Evolutionary conservation across 768 basidiomycete species (phyloP).

Genomic region (Naganishia randhawae): DNA sequence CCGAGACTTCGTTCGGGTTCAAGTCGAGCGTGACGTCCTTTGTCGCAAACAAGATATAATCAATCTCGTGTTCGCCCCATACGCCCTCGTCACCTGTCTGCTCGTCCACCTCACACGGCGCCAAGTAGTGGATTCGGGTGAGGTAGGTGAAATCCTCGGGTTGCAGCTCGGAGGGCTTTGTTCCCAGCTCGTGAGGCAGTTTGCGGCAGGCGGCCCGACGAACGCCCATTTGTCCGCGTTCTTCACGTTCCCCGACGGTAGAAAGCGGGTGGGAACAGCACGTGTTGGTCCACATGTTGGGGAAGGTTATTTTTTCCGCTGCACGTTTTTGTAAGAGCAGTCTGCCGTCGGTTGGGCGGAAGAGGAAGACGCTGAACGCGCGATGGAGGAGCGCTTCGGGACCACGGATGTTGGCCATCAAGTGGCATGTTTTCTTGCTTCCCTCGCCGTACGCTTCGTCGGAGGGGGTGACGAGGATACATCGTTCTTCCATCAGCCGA

Average conservation of each 20-base stretch:
- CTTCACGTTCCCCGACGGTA: slow-evolving; percentile 69
- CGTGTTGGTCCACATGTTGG: slow-evolving; percentile 99
- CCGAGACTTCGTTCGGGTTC: slow-evolving; percentile 87
- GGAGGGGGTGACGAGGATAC: slow-evolving; percentile 47
- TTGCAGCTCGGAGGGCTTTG: slow-evolving; percentile 71
- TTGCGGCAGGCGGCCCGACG: slow-evolving; percentile 88
- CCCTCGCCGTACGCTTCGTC: slow-evolving; percentile 53
- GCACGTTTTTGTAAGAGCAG: slow-evolving; percentile 91
- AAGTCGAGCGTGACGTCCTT: slow-evolving; percentile 75
- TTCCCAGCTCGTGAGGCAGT: slow-evolving; percentile 93
- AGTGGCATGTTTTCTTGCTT: slow-evolving; percentile 94
- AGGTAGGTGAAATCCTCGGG: slow-evolving; percentile 86
- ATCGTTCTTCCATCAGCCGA: slow-evolving; percentile 84
- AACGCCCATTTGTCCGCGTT: slow-evolving; percentile 71
- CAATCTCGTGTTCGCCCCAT: slow-evolving; percentile 99
- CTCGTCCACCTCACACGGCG: slow-evolving; percentile 62
- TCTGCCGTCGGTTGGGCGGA: slow-evolving; percentile 88
- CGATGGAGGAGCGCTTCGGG: slow-evolving; percentile 86
- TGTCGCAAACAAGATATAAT: slow-evolving; percentile 94
- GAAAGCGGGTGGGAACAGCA: slow-evolving; percentile 91
- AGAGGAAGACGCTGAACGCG: slow-evolving; percentile 96
- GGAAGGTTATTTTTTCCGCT: slow-evolving; percentile 98
- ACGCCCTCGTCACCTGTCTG: slow-evolving; percentile 54
- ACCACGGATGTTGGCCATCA: slow-evolving; percentile 82
- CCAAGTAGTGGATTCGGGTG: slow-evolving; percentile 94